Evolutionary conservation across 2,329 filamentous ascomycete genomes (phyloP).

Genomic region (Colletotrichum sp.): DNA sequence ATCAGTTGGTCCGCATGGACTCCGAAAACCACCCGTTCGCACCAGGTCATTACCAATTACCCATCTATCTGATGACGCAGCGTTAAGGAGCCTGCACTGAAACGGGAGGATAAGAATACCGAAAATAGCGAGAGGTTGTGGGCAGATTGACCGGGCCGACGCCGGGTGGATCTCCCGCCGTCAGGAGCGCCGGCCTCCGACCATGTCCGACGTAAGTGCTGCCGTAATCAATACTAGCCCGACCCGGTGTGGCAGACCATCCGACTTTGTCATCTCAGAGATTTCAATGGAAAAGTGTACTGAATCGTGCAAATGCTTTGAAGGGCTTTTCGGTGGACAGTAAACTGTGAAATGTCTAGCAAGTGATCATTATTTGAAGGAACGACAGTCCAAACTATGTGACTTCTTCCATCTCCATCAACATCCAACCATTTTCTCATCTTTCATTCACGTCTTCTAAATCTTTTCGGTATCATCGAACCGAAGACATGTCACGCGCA

Average conservation of each 20-base stretch:
- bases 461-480: background rate
- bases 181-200: background rate
- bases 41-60: background rate
- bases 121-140: background rate
- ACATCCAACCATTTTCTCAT: background rate
- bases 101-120: background rate
- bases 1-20: background rate
- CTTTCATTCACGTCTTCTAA: background rate
- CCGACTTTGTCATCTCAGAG: background rate
- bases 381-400: background rate
- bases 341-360: background rate
- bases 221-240: background rate
- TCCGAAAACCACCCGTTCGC: background rate
- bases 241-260: background rate
- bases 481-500: background rate
- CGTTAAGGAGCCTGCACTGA: background rate
- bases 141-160: background rate
- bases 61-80: background rate
- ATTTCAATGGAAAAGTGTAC: background rate
- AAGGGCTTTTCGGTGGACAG: background rate
- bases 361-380: background rate
- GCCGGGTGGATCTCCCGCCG: background rate
- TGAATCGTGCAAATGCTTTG: background rate
- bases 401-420: background rate
- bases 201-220: background rate